phyloP scores from a whole-genome alignment of 768 basidiomycete genomes.

The Agrocybe praecox region DNA sequence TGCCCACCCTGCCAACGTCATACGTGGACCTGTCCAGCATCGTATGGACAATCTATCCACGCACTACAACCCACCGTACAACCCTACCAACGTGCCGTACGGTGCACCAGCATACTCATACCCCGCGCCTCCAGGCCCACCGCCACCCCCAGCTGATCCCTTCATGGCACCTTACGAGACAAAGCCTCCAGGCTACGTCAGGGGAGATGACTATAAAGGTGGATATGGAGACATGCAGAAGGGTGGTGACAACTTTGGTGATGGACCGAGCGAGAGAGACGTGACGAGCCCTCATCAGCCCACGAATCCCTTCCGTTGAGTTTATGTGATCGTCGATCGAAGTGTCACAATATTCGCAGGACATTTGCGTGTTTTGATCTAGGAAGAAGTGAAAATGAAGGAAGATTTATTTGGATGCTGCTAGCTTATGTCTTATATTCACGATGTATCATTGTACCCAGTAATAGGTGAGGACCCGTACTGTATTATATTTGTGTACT shows the following conservation, averaged over 20 bases:
- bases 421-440: no score
- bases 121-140: conserved; percentile 54
- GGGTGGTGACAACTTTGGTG: conserved; percentile 49
- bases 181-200: conserved; percentile 54
- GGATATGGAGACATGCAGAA: conserved; percentile 37
- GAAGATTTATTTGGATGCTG: no score
- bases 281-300: conserved; percentile 38
- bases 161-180: conserved; percentile 37
- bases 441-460: no score
- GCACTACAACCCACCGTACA: conserved; percentile 66
- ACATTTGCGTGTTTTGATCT: neutral
- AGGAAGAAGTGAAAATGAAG: no score
- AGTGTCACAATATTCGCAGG: neutral
- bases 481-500: no score
- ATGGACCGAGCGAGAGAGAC: conserved; percentile 37
- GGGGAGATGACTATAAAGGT: conserved; percentile 28
- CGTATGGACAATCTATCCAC: conserved; percentile 42
- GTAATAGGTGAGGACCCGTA: no score
- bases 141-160: conserved; percentile 35
- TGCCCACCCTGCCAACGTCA: conserved; percentile 50
- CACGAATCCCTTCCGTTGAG: conserved; percentile 14
- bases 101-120: conserved; percentile 30
- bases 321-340: neutral
- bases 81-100: conserved; percentile 34
- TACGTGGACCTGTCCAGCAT: conserved; percentile 45